Evolutionary conservation across 169 alveolate genomes (phyloP).

Genomic region (Babesia bovis): DNA sequence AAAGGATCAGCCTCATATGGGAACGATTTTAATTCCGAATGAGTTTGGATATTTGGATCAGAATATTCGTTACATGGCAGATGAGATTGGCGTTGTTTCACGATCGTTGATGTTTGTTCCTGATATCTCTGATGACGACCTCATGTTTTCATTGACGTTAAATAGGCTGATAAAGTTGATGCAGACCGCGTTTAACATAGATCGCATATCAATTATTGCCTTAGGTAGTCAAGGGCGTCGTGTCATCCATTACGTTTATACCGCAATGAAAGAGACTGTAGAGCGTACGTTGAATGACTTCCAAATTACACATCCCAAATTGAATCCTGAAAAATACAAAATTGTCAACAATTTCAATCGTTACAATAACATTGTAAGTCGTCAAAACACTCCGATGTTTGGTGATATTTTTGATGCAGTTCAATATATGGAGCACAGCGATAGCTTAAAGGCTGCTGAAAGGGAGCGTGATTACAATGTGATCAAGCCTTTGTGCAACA

Average conservation of each 20-base stretch:
- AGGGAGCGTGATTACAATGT: conserved; percentile 38
- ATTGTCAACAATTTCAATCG: conserved; percentile 8
- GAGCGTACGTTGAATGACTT: conserved; percentile 28
- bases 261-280: conserved; percentile 48
- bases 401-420: conserved; percentile 42
- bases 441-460: conserved; percentile 50
- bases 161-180: conserved; percentile 53
- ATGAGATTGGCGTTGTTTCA: conserved; percentile 42
- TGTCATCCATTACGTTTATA: conserved; percentile 35
- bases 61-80: conserved; percentile 58
- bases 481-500: conserved; percentile 42
- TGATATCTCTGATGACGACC: conserved; percentile 34
- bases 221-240: conserved; percentile 54
- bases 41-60: conserved; percentile 57
- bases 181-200: conserved; percentile 51
- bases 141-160: conserved; percentile 23
- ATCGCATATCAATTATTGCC: conserved; percentile 49
- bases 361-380: conserved; percentile 15
- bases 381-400: conserved; percentile 40
- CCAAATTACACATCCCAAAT: conserved; percentile 5
- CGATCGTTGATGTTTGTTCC: conserved; percentile 52
- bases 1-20: conserved; percentile 18
- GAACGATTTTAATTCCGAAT: conserved; percentile 51
- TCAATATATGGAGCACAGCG: conserved; percentile 17
- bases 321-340: conserved; percentile 13